Evolutionary conservation across 2,329 filamentous ascomycete genomes (phyloP), one percentile per base, ranked within the genome.

Genomic region (Colletotrichum paranaense): DNA sequence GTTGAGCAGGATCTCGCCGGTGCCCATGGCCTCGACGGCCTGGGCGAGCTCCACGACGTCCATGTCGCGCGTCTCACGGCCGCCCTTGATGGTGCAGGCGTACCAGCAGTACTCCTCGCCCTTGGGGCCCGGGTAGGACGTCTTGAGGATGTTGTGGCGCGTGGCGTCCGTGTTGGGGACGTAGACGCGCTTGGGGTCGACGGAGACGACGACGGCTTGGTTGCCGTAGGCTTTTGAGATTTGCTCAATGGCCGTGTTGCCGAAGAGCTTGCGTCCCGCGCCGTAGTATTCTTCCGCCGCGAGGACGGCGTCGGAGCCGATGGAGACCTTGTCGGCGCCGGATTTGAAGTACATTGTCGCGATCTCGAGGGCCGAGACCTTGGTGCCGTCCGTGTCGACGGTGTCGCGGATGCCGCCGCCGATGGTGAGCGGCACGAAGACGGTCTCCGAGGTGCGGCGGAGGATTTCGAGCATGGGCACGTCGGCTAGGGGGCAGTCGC

Each of bases 331-430:
- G 86, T 99, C 97, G 30, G 97, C 97, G 74, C 97, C 97, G 56
- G 93, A 95, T 82, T 96, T 93, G 90, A 99, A 99, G 88, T 99
- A 99, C 89, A 98, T 93, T 59, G 93, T 96, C 24, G 97, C 97
- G 75, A 99, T 95, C 78, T 98, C 94, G 16, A 98, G 90, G 0
- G 97, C 97, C 2, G 94, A 92, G n/a, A 98, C 92, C 74, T 91
- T 91, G 60, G 92, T 95, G 56, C 95, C 95, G 82, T 98, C 95
- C 0, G 92, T 92, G 83, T 99, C 97, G 68, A 95, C 89, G 0
- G 95, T 97, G 83, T 98, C 96, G 78, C 95, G 91, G 80, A 99
- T 98, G 32, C 97, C 97, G 75, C 97, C 97, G 67, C 97, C 97
- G 75, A 99, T 93, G 12, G 97, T 99, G 75, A 99, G 87, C 2